phyloP scores from a whole-genome alignment of 805 yeast species.

The Grigorovia yakushimaensis region DNA sequence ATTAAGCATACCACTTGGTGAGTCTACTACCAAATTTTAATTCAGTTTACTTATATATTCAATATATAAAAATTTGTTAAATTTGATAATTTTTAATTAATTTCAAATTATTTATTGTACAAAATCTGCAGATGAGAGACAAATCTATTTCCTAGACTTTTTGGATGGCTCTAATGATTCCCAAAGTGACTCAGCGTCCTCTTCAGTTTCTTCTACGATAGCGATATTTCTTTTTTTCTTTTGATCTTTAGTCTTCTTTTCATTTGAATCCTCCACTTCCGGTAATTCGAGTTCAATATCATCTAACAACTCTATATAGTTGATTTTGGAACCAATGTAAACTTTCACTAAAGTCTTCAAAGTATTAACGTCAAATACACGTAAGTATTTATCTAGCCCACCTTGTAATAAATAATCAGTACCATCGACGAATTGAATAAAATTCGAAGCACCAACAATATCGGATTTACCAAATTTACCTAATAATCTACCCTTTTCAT shows the following conservation, averaged over 20 bases:
- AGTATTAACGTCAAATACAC: constrained; percentile 57
- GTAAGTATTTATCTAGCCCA: constrained; percentile 77
- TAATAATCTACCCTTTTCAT: constrained; percentile 42
- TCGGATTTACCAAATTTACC: constrained; percentile 74
- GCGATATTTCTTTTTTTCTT: constrained; percentile 10
- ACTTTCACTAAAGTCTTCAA: constrained; percentile 59
- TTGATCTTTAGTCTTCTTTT: constrained; percentile 2
- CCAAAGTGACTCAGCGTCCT: constrained; percentile 31
- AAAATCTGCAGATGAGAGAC: neutral
- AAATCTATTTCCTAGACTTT: constrained; percentile 7
- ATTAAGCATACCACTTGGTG: constrained; percentile 10
- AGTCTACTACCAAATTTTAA: too few relatives aligned
- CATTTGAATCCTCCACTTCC: constrained; percentile 12
- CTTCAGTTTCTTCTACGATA: constrained; percentile 13
- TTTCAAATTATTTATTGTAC: neutral
- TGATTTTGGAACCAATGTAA: constrained; percentile 63
- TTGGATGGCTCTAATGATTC: constrained; percentile 13
- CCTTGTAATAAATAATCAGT: constrained; percentile 56
- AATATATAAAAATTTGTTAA: too few relatives aligned
- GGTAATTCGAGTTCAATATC: constrained; percentile 32
- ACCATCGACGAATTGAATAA: constrained; percentile 17
- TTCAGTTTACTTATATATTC: too few relatives aligned
- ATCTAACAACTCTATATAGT: constrained; percentile 16
- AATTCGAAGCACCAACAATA: constrained; percentile 46
- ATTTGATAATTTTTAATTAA: too few relatives aligned